These are phyloP conservation scores for Neurospora sp. DNA, from an alignment of 495 filamentous ascomycete species.

Conservation along the genomic window DNA sequence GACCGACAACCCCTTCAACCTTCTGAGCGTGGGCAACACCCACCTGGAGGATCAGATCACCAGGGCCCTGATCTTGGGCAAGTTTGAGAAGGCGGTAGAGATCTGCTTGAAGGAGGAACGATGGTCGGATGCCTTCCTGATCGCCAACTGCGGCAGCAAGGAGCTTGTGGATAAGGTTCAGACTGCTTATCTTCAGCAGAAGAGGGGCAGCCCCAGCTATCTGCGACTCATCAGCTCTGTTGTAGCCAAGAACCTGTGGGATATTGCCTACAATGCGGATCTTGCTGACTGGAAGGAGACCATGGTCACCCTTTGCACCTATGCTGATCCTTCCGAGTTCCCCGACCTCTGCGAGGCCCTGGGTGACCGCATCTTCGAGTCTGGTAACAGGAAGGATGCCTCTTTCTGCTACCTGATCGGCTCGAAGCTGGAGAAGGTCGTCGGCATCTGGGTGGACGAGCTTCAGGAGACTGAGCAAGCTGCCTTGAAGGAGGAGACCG, in stretches of 20 bases:
- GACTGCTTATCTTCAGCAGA: conserved; percentile 78
- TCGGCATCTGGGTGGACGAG: conserved; percentile 85
- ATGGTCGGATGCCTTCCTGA: conserved; percentile 94
- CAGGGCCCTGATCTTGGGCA: conserved; percentile 71
- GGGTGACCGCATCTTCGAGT: conserved; percentile 81
- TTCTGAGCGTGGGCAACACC: conserved; percentile 70
- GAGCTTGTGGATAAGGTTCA: conserved; percentile 91
- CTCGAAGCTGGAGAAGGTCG: conserved; percentile 94
- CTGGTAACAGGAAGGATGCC: conserved; percentile 68
- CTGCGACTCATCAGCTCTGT: conserved; percentile 83
- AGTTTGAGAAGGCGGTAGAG: conserved; percentile 83
- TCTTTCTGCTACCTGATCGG: conserved; percentile 93
- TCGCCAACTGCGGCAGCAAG: conserved; percentile 93
- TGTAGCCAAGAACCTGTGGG: conserved; percentile 95
- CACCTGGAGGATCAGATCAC: conserved; percentile 81
- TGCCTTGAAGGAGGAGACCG: conserved; percentile 52
- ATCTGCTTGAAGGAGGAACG: conserved; percentile 79
- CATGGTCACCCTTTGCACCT: conserved; percentile 91
- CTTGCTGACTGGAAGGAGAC: conserved; percentile 91
- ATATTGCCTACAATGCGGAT: conserved; percentile 93
- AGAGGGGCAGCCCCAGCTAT: conserved; percentile 77
- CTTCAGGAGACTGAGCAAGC: conserved; percentile 71
- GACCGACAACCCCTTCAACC: conserved; percentile 43
- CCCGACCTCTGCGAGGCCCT: conserved; percentile 93
- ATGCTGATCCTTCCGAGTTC: conserved; percentile 82